Evolutionary conservation across 1,139 yeast genomes (phyloP), one percentile per base, ranked within the genome.

Genomic region (Yamadazyma jaroonii): DNA sequence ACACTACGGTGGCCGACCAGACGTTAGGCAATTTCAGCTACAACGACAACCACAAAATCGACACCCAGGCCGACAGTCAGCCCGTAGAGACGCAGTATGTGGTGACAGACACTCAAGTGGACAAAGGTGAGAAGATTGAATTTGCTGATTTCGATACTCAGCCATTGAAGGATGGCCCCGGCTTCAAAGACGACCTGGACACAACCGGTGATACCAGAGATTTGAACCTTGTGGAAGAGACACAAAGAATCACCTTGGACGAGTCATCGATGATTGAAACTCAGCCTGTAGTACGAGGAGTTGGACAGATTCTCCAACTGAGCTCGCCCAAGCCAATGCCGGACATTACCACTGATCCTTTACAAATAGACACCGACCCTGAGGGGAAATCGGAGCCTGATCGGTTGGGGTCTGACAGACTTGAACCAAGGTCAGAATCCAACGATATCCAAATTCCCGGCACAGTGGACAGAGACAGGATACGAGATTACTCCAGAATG

Each of bases 381-480:
- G 20, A 17, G n/a, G n/a, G n/a, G n/a, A n/a, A n/a, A n/a, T n/a
- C n/a, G n/a, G n/a, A n/a, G n/a, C n/a, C n/a, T n/a, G n/a, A n/a
- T n/a, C n/a, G n/a, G n/a, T n/a, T n/a, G n/a, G n/a, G n/a, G n/a
- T n/a, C n/a, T 17, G 6, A 4, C 20, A 17, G 20, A 6, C 6
- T 6, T 4, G 20, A 17, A 4, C 20, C 20, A 17, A 17, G 20
- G 20, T n/a, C 28, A 25, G 20, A 28, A 12, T 28, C 32, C 8
- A 20, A n/a, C 4, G 9, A 31, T 14, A 40, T 48, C 3, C 47
- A 47, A 35, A 47, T 48, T 9, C 53, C 53, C 3, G 50, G 49
- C 4, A 46, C 53, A 2, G 44, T 39, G 1, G 53, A 48, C 25
- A 33, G 36, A 26, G 24, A 32, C 10, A 5, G 7, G 5, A 9